phyloP scores from a whole-genome alignment of 306 rosid genomes.

The Pyrus betulifolia region DNA sequence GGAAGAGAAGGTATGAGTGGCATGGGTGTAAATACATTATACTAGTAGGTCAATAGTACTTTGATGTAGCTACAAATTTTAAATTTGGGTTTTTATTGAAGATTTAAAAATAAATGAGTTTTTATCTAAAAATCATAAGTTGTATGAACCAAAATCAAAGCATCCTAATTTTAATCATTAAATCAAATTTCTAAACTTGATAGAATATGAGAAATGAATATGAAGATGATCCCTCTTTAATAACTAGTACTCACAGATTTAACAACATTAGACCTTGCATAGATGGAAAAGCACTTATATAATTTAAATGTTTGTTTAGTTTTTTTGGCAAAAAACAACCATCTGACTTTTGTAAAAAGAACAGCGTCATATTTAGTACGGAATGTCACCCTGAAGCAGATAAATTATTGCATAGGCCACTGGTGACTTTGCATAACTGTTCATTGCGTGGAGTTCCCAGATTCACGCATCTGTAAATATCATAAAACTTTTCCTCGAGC shows the following conservation, averaged over 20 bases:
- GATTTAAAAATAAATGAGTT: too few relatives aligned
- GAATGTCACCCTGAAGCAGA: not conserved
- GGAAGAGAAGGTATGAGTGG: too few relatives aligned
- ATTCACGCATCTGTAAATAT: not conserved
- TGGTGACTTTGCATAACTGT: not conserved
- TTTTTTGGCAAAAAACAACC: not conserved
- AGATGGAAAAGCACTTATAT: not conserved
- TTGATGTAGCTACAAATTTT: too few relatives aligned
- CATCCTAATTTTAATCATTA: too few relatives aligned
- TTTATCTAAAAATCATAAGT: too few relatives aligned
- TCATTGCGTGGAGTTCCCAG: not conserved
- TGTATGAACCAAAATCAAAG: too few relatives aligned
- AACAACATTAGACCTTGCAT: too few relatives aligned
- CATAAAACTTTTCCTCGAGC: not conserved
- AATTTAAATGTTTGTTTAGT: not conserved
- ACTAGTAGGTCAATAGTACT: too few relatives aligned
- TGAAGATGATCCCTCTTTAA: rapidly evolving
- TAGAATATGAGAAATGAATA: rapidly evolving
- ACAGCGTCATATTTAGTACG: not conserved
- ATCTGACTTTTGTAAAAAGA: not conserved
- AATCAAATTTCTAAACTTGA: rapidly evolving
- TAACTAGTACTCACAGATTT: too few relatives aligned
- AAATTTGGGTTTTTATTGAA: too few relatives aligned
- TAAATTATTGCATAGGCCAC: not conserved
- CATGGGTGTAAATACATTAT: too few relatives aligned